Base-by-base conservation (phyloP, 1,139 yeast genomes). In the Saccharomyces hybrid region DNA sequence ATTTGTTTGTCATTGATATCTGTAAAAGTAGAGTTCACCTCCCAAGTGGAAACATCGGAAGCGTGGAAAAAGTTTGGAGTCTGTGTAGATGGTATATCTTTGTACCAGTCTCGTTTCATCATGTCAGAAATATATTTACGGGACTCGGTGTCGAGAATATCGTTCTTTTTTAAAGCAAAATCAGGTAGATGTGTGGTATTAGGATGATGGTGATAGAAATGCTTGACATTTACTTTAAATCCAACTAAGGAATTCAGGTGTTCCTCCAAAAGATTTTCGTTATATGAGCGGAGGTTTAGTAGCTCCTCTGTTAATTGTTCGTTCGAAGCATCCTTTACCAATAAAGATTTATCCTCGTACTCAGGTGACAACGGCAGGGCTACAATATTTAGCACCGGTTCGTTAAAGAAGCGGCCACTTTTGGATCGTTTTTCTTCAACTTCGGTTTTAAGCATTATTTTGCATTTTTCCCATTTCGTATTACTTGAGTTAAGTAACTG, bases 11-110 rank as follows among this genome's bases (percentile, higher is more conserved):
- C 53, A 9, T 46, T 50, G 2, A 56, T 51, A 32, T 63, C 54
- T 28, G 57, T 59, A 9, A 58, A 55, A 50, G 58, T 47, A 52
- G 57, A 47, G 5, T 51, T 50, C 5, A 61, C 56, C 7, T 51
- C 55, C 74, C 74, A 71, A 5, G 59, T 53, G 4, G 53, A 54
- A 3, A 62, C 64, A 57, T 65, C 68, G n/a, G 55, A 56, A 34
- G 62, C 52, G 31, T 57, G 54, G 47, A 62, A 53, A 52, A 66
- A 58, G 38, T 62, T 58, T n/a, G 72, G 67, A 55, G 69, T 65
- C 50, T 61, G 58, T 50, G 60, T 57, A 25, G 54, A 29, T 1
- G 55, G 59, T 42, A 63, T 60, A 3, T 62, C 58, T n/a, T 47
- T 13, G 42, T 56, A 61, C 44, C 56, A 60, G 26, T 59, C 49